A percentile compares a stretch with the other conserved stretches of the same genome.
Evolutionary conservation across 2,329 filamentous ascomycete species (phyloP).

Genomic region (Arachnopeziza araneosa): DNA sequence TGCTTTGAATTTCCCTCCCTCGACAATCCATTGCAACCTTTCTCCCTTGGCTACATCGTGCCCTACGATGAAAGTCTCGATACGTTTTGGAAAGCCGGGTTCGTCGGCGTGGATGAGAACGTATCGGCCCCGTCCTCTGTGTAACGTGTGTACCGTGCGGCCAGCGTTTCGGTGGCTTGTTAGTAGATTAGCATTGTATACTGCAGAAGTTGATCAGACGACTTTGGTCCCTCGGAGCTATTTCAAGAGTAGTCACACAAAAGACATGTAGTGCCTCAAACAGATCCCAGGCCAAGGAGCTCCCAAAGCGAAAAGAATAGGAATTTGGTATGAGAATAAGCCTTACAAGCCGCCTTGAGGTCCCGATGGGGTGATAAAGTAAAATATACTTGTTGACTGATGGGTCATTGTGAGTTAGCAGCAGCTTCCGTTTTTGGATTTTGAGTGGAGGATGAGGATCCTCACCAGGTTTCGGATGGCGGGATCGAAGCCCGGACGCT

Average conservation of each 20-base stretch:
- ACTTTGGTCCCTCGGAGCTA: no score
- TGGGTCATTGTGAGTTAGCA: no score
- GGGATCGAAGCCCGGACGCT: constrained; percentile 35
- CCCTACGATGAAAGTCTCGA: constrained; percentile 63
- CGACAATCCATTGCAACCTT: constrained; percentile 62
- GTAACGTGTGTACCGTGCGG: constrained; percentile 59
- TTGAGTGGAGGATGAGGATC: not conserved
- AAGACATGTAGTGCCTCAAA: no score
- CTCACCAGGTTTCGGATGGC: constrained; percentile 35
- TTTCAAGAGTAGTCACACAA: no score
- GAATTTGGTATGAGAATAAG: no score
- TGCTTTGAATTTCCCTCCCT: constrained; percentile 62
- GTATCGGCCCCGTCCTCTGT: constrained; percentile 57
- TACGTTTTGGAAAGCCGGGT: constrained; percentile 19
- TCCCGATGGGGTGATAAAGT: constrained; percentile 51
- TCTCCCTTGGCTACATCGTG: constrained; percentile 52
- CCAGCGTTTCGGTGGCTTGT: constrained; percentile 51
- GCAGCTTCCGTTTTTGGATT: no score
- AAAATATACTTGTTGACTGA: constrained; percentile 58
- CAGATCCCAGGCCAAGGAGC: no score
- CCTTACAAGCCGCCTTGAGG: constrained; percentile 48
- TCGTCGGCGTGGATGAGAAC: constrained; percentile 57
- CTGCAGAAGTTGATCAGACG: no score
- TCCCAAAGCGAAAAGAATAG: no score
- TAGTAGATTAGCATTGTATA: no score